Percentiles rank a stretch among this genome's conserved stretches.
phyloP scores from a whole-genome alignment of 2,329 filamentous ascomycete genomes.

The Amauroascus niger region DNA sequence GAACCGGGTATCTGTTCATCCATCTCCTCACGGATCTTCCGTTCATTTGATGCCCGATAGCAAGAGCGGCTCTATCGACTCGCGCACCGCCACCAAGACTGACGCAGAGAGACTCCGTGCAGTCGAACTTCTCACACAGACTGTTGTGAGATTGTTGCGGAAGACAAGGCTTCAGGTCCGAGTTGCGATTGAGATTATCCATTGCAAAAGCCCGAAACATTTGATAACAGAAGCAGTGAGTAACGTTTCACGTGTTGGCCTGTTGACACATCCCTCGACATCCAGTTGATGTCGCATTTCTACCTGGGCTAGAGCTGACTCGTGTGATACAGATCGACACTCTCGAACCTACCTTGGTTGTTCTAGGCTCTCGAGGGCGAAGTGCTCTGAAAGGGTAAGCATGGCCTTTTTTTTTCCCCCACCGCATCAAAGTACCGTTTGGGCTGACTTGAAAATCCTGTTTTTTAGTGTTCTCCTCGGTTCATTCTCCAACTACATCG shows the following conservation, averaged over 20 bases:
- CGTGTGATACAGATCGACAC: conserved; percentile 62
- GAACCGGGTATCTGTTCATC: conserved; percentile 23
- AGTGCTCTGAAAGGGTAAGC: conserved; percentile 85
- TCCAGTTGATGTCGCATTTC: background rate
- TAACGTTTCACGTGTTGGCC: conserved; percentile 16
- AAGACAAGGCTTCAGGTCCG: conserved; percentile 89
- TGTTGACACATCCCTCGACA: background rate
- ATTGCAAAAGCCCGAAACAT: conserved; percentile 96
- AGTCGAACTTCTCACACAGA: conserved; percentile 72
- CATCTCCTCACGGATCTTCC: conserved; percentile 18
- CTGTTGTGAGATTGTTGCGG: conserved; percentile 72
- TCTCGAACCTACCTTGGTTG: conserved; percentile 80
- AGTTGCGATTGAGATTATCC: conserved; percentile 89
- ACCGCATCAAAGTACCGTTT: background rate
- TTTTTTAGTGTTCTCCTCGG: conserved; percentile 70
- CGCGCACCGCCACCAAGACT: conserved; percentile 47
- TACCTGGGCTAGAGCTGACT: conserved; percentile 12
- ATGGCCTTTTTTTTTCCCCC: background rate
- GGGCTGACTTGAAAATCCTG: conserved; percentile 2
- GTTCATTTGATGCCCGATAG: conserved; percentile 28
- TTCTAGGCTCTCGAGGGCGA: conserved; percentile 81
- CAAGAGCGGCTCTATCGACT: conserved; percentile 38
- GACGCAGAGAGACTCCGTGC: conserved; percentile 74
- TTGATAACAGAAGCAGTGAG: conserved; percentile 81
- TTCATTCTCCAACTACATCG: conserved; percentile 94